Conservation (phyloP, 768 basidiomycete species). For the Paxillus involutus region DNA sequence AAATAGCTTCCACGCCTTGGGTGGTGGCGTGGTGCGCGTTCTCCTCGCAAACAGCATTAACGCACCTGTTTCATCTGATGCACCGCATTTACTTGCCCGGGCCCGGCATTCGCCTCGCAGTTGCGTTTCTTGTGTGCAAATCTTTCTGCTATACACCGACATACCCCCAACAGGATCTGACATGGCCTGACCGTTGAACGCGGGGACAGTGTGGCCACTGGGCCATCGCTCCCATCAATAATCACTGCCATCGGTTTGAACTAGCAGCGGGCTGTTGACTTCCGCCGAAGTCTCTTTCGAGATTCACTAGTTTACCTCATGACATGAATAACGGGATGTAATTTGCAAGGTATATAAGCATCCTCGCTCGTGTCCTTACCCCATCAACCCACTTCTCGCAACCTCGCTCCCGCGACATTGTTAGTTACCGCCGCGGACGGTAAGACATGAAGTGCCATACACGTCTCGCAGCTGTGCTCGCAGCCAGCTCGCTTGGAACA, state of each 20-base stretch:
- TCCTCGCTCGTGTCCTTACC: not conserved
- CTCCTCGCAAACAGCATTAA: too few relatives aligned
- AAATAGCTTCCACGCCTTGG: too few relatives aligned
- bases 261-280: not conserved
- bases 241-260: not conserved
- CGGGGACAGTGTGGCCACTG: not conserved
- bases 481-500: slow-evolving; percentile 3
- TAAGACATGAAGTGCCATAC: slow-evolving; percentile 16
- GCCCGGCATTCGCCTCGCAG: not conserved
- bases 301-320: not conserved
- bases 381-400: not conserved
- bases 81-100: not conserved
- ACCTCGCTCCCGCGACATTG: not conserved
- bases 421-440: not conserved
- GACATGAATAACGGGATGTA: not conserved
- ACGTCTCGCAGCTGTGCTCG: slow-evolving; percentile 11
- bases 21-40: too few relatives aligned
- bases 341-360: not conserved
- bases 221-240: not conserved
- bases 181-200: not conserved
- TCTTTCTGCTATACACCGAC: slow-evolving; percentile 7
- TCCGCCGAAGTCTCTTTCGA: too few relatives aligned
- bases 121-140: too few relatives aligned
- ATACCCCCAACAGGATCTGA: too few relatives aligned
- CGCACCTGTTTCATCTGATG: too few relatives aligned